Evolutionary conservation across 2,329 filamentous ascomycete species (phyloP).

Genomic region (Penicillium paneum): DNA sequence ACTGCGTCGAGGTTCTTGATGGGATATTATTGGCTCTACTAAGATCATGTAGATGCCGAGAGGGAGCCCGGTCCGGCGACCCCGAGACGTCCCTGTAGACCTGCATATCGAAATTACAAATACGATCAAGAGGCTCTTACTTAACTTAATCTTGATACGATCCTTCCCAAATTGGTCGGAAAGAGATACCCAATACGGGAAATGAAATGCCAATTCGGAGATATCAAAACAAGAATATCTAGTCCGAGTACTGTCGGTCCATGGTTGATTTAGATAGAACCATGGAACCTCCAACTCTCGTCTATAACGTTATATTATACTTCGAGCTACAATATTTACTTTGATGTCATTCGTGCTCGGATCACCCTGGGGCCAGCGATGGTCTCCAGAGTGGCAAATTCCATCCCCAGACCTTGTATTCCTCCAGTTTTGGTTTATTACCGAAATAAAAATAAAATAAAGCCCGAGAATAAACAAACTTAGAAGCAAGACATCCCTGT

Average conservation of each 20-base stretch:
- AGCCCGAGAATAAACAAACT: not conserved
- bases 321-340: not conserved
- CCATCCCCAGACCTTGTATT: not conserved
- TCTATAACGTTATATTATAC: not conserved
- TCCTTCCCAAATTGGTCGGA: not conserved
- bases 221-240: not conserved
- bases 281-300: not conserved
- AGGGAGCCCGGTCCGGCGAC: slow-evolving; percentile 7
- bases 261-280: not conserved
- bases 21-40: not conserved
- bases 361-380: not conserved
- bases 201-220: not conserved
- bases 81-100: slow-evolving; percentile 9
- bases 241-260: not conserved
- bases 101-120: not conserved
- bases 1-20: not conserved
- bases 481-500: not conserved
- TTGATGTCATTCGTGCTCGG: not conserved
- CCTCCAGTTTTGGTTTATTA: not conserved
- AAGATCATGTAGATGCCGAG: not conserved
- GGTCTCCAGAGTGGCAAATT: slow-evolving; percentile 7
- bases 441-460: not conserved
- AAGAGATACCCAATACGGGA: not conserved
- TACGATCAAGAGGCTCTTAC: not conserved
- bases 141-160: not conserved